Base-by-base conservation (phyloP, 306 rosid genomes). In the Cicer arietinum region DNA sequence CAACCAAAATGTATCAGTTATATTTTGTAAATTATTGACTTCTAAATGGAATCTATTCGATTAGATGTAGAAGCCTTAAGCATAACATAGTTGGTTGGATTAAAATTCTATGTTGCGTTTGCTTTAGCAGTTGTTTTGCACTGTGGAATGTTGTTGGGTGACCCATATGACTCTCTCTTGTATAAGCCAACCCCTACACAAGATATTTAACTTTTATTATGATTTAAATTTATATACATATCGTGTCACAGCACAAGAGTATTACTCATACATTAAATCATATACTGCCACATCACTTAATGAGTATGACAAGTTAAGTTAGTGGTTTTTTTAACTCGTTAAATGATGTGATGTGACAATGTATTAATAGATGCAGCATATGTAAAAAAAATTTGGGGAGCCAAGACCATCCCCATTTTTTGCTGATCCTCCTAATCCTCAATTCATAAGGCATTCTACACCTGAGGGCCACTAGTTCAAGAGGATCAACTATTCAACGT, bases 401-500 rank as follows among this genome's bases (percentile, higher is more conserved):
- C 9, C 46, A 53, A 11, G 8, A 12, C 5, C 67, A n/a, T 10
- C 63, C 79, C 59, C 48, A 35, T 7, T 80, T 66, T 14, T n/a
- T 20, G 11, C 52, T 67, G 16, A 69, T 44, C 65, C 61, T 57
- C 63, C 17, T 56, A 41, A 47, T 30, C 60, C 57, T 9, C 46
- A 2, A 25, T 40, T 82, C 54, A 20, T 51, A 41, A n/a, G 8
- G 39, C 70, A 63, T 9, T 43, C 6, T 10, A 39, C 22, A 7
- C 13, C 10, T 41, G 4, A 69, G 8, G 54, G 66, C 79, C 73
- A 66, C 77, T 47, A 54, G 59, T 67, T 65, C 79, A 48, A 57
- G 7, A 50, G 44, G 84, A 86, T 79, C 63, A 59, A 14, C 2
- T 12, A 10, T 69, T 17, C 76, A 6, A 82, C 82, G 71, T 87